Evolutionary conservation across 176 grass and related monocot species (phyloP).

Genomic region (Carex parvula): DNA sequence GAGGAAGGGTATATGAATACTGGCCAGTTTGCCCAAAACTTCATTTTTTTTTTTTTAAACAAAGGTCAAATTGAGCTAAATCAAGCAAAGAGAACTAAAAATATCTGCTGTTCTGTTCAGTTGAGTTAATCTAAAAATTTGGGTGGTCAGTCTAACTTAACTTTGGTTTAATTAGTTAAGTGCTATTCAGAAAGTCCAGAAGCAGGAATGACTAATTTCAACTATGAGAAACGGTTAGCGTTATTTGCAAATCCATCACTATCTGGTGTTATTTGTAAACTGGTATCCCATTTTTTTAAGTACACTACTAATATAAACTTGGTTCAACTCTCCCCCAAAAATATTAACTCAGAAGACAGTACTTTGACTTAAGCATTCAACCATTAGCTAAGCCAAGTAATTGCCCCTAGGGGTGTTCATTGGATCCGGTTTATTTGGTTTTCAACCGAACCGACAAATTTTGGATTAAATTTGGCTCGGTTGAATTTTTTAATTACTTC

Average conservation of each 20-base stretch:
- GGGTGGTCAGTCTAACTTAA: neutral
- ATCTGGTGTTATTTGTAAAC: neutral
- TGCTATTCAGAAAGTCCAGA: neutral
- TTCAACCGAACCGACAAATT: too few species aligned
- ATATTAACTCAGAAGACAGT: neutral
- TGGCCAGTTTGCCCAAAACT: neutral
- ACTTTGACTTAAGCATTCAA: neutral
- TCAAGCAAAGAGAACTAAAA: neutral
- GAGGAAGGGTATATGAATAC: neutral
- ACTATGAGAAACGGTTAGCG: neutral
- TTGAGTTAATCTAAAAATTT: neutral
- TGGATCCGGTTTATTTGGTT: too few species aligned
- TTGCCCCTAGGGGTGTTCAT: neutral
- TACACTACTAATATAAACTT: neutral
- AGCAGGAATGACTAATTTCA: neutral
- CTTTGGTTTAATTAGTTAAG: neutral
- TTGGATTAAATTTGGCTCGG: too few species aligned
- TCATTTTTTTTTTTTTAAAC: neutral
- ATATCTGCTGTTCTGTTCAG: neutral
- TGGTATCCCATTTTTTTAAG: neutral
- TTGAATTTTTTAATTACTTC: too few species aligned
- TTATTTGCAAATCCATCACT: neutral
- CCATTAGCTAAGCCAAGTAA: neutral
- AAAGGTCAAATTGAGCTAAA: neutral
- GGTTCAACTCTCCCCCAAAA: neutral